These are phyloP conservation scores for Curvularia verruculosa DNA, from an alignment of 2,329 filamentous ascomycete genomes.

Conservation along the genomic window DNA sequence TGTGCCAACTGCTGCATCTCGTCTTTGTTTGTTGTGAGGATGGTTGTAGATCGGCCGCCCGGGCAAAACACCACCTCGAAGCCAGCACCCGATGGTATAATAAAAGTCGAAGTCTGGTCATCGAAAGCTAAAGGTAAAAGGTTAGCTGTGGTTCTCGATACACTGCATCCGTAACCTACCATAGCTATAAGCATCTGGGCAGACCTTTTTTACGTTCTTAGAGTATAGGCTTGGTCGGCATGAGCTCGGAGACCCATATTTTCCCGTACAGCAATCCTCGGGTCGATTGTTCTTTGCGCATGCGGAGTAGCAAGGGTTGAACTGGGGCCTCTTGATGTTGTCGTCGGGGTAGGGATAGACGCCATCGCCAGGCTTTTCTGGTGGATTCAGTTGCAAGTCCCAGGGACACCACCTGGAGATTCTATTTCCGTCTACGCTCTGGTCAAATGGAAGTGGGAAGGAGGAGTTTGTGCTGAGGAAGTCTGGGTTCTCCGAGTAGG, in stretches of 20 bases:
- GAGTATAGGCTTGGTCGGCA: slow-evolving; percentile 74
- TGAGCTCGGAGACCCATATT: slow-evolving; percentile 65
- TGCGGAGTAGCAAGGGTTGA: slow-evolving; percentile 78
- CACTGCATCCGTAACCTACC: slow-evolving; percentile 55
- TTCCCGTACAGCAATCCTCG: slow-evolving; percentile 76
- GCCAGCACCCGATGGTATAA: slow-evolving; percentile 68
- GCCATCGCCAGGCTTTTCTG: slow-evolving; percentile 72
- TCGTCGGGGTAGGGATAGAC: slow-evolving; percentile 83
- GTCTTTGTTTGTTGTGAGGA: slow-evolving; percentile 49
- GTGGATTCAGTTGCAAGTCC: slow-evolving; percentile 72
- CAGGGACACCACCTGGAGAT: slow-evolving; percentile 79
- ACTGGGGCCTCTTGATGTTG: slow-evolving; percentile 70
- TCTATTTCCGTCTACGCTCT: slow-evolving; percentile 60
- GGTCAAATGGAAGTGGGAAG: slow-evolving; percentile 72
- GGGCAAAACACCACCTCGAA: slow-evolving; percentile 84
- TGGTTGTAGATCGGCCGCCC: slow-evolving; percentile 57
- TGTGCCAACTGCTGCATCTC: slow-evolving; percentile 44
- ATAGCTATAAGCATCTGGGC: slow-evolving; percentile 84
- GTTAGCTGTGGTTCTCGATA: slow-evolving; percentile 1
- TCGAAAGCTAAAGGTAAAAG: slow-evolving; percentile 56
- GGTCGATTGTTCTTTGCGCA: slow-evolving; percentile 72
- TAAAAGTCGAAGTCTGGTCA: slow-evolving; percentile 63
- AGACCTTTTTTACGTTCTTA: slow-evolving; percentile 72
- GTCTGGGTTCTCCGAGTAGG: slow-evolving; percentile 57
- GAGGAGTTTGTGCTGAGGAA: slow-evolving; percentile 67